Evolutionary conservation across 2,329 filamentous ascomycete species (phyloP), one percentile per base, ranked within the genome.

Genomic region (Fusarium sp.): DNA sequence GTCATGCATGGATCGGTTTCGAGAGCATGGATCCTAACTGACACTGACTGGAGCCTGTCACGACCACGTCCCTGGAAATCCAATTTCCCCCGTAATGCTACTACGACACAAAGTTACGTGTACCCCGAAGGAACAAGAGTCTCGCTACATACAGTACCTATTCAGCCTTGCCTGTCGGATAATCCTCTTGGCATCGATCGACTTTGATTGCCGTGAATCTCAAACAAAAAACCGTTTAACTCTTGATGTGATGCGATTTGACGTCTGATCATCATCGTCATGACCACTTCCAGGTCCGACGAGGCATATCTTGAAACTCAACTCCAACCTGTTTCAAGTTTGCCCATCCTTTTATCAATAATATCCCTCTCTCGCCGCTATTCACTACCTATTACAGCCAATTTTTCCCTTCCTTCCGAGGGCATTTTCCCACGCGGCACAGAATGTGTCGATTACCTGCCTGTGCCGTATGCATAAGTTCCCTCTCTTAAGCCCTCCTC

Each of bases 251-350:
- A 59, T 40, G 22, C n/a, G 34, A n/a, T 38, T 59, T 29, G n/a
- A 47, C 18, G 61, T 40, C 22, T 63, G 31, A 37, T 22, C 56
- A 29, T 35, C 37, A 52, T 62, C 38, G 65, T 72, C 52, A 69
- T 69, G 71, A 72, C 64, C 71, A 61, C 71, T 64, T 62, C 31
- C 24, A 70, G 59, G 69, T 34, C 50, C 56, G 14, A 58, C 61
- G 66, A 75, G 72, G 72, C 50, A 73, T 74, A 74, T 74, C 66
- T 73, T 74, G 72, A 74, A 75, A 74, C 72, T 35, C 59, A 50
- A 35, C 62, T 69, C 59, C 69, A 75, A 24, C 57, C 54, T 62
- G 72, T 75, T 74, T 73, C 69, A 70, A 61, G 57, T 54, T 62
- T 62, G 18, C 20, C 59, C 27, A 66, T 60, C 37, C 42, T 65